These are phyloP conservation scores for Chlamydomonas urium DNA, from an alignment of 139 green algal species.

Conservation along the genomic window DNA sequence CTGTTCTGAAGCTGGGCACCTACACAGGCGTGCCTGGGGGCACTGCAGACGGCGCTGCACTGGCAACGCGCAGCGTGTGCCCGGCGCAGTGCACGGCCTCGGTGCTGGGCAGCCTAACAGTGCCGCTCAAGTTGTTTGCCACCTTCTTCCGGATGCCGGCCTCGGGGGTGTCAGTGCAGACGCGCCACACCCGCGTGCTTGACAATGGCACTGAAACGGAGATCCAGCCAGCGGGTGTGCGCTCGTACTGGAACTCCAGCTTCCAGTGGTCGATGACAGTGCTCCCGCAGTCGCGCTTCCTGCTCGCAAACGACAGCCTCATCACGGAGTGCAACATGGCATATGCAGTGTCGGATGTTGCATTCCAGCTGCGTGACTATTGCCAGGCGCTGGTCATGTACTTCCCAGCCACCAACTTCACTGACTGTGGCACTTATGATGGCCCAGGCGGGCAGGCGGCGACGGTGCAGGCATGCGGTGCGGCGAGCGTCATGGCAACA, in stretches of 20 bases:
- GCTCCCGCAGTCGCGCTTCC: conserved; percentile 1
- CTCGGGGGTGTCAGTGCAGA: no score
- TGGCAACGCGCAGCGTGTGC: no score
- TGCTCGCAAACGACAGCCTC: neutral
- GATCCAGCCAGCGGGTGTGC: neutral
- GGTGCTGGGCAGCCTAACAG: no score
- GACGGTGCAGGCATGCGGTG: neutral
- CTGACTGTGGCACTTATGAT: neutral
- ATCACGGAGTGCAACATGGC: conserved; percentile 7
- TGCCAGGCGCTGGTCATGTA: conserved; percentile 6
- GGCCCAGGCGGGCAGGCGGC: neutral
- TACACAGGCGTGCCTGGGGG: no score
- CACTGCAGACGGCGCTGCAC: no score
- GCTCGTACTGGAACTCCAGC: neutral
- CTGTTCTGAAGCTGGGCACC: conserved; percentile 5
- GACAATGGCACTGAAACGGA: neutral
- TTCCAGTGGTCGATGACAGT: neutral
- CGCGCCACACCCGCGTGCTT: no score
- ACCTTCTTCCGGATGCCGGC: no score
- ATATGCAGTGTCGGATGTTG: neutral
- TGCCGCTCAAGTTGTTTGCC: no score
- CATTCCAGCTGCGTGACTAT: neutral
- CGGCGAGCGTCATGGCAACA: neutral
- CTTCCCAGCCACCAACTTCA: conserved; percentile 8
- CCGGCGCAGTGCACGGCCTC: no score